Evolutionary conservation across 768 basidiomycete genomes (phyloP).

Genomic region (Xanthoconium purpureum): DNA sequence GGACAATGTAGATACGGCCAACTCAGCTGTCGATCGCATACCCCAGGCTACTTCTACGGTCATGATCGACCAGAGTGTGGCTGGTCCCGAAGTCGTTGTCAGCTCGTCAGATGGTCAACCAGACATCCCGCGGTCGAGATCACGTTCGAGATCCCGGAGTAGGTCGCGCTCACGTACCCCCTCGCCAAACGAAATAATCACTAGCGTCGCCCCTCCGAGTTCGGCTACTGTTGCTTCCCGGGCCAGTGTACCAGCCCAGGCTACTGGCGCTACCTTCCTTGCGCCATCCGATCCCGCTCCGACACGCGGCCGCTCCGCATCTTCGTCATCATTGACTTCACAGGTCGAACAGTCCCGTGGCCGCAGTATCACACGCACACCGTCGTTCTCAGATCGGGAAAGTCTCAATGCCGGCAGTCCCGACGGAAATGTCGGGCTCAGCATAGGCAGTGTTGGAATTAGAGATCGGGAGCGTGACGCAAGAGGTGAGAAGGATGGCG

Average conservation of each 20-base stretch:
- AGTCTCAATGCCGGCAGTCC: conserved; percentile 38
- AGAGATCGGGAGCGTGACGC: conserved; percentile 32
- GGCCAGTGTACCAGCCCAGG: conserved; percentile 5
- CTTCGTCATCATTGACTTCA: conserved; percentile 33
- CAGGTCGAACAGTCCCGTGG: conserved; percentile 42
- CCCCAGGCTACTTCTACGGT: conserved; percentile 18
- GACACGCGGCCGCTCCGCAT: conserved; percentile 30
- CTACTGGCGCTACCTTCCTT: conserved; percentile 22
- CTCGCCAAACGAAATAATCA: conserved; percentile 34
- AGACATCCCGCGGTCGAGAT: conserved; percentile 33
- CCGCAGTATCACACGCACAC: conserved; percentile 51
- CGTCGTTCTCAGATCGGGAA: conserved; percentile 55
- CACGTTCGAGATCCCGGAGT: conserved; percentile 33
- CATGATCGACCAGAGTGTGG: conserved; percentile 2
- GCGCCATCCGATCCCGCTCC: conserved; percentile 25
- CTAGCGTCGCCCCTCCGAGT: conserved; percentile 10
- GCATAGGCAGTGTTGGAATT: conserved; percentile 32
- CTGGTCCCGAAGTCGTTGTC: conserved; percentile 34
- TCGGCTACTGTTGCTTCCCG: conserved; percentile 11
- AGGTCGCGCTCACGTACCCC: conserved; percentile 46
- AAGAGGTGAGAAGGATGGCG: conserved; percentile 23
- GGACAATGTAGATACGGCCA: conserved; percentile 3
- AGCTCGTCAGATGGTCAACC: conserved; percentile 34
- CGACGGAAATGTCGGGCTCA: conserved; percentile 32
- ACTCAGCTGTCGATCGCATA: conserved; percentile 17